Conservation (phyloP, 1,284 basidiomycete species). For the Ceratobasidium sp. region DNA sequence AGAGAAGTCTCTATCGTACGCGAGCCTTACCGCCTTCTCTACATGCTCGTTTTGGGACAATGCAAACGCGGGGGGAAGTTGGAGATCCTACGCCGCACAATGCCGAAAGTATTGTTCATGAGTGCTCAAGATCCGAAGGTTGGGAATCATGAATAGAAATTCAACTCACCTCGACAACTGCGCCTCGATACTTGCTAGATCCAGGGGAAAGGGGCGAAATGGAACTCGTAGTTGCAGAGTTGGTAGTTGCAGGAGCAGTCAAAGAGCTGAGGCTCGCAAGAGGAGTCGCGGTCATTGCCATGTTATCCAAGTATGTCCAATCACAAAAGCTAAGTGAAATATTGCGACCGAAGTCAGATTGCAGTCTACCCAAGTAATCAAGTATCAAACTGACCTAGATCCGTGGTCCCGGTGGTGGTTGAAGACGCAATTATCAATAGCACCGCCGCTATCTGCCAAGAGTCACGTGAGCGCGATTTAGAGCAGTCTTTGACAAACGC, state of each 20-base stretch:
- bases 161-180: conserved; percentile 77
- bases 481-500: too few relatives aligned
- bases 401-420: too few relatives aligned
- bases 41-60: conserved; percentile 79
- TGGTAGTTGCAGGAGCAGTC: background rate
- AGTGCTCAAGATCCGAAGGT: background rate
- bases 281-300: conserved; percentile 31
- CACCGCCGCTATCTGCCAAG: too few relatives aligned
- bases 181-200: conserved; percentile 78
- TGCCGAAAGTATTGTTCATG: conserved; percentile 7
- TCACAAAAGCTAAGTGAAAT: too few relatives aligned
- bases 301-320: background rate
- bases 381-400: too few relatives aligned
- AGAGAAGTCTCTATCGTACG: conserved; percentile 92
- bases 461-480: too few relatives aligned
- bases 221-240: background rate
- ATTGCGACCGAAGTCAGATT: too few relatives aligned
- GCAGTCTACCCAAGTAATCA: too few relatives aligned
- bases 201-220: conserved; percentile 16
- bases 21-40: conserved; percentile 81
- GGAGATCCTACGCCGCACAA: conserved; percentile 77
- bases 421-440: too few relatives aligned
- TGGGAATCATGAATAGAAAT: conserved; percentile 6
- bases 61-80: conserved; percentile 90
- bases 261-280: conserved; percentile 20